Evolutionary conservation across 441 rosid genomes (phyloP), one percentile per base, ranked within the genome.

Genomic region (Pelargonium citronellum): DNA sequence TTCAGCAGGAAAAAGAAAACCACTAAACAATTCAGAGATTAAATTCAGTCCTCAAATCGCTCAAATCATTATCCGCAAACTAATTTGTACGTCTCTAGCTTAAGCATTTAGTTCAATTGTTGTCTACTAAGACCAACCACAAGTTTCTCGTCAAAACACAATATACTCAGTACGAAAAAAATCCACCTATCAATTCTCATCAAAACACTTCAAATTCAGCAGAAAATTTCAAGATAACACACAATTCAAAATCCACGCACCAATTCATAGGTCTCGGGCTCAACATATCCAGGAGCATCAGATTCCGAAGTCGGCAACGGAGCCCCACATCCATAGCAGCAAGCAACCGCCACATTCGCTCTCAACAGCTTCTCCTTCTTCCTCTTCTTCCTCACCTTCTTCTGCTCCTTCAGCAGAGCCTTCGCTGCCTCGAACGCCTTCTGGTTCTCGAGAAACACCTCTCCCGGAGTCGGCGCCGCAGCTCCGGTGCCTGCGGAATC

Each of bases 301-400:
- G 66, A 53, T 44, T 90, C 94, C 73, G 74, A 73, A 1, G 94
- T 91, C 77, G 91, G 97, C 86, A 94, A 83, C 43, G 97, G 96
- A 80, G 99, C 96, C 73, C 99, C 96, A 57, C 99, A 91, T 0
- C 99, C 99, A 49, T 94, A 94, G 64, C 99, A 94, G 77, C 83
- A 76, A 9, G 87, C 81, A 34, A 82, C 77, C 0, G 78, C 83
- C 0, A 85, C 74, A 15, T 78, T 83, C 30, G 79, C 75, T 67
- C 81, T 87, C 73, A 83, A 64, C 16, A 78, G 71, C 79, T 68
- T 77, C 37, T 71, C 84, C 53, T 68, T 79, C 27, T 71, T 79
- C 77, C 74, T 82, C 74, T 70, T 67, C 63, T 9, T 71, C 71
- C 41, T 27, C 0, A 7, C 79, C 73, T 74, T 75, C 72, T 76